Conservation (phyloP, 106 monocot genomes). For the Ottelia alismoides region DNA sequence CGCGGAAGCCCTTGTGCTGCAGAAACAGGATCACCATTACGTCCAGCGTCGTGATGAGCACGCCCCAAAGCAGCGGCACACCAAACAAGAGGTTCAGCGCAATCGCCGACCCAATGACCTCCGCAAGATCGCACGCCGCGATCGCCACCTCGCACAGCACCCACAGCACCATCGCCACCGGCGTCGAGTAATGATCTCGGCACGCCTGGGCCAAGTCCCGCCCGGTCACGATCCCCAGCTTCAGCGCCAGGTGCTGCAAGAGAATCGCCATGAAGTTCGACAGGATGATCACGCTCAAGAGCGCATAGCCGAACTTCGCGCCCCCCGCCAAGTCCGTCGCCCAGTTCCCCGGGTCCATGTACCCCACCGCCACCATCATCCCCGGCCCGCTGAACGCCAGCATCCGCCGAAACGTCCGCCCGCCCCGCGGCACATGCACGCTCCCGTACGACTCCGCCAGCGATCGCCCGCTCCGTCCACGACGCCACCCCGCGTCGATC, state of each 20-base stretch:
- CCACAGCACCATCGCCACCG: background rate
- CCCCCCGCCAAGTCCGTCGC: background rate
- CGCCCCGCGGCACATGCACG: background rate
- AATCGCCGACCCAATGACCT: background rate
- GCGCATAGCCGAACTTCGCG: background rate
- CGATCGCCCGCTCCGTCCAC: background rate
- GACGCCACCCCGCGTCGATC: too few species aligned
- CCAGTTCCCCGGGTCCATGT: background rate
- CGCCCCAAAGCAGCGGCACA: background rate
- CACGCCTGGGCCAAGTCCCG: background rate
- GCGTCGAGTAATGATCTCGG: background rate
- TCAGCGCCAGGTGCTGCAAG: background rate
- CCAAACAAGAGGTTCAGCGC: background rate
- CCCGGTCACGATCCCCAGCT: background rate
- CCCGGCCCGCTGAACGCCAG: background rate
- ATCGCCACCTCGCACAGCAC: background rate
- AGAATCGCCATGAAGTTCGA: background rate
- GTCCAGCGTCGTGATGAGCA: background rate
- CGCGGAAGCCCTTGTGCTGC: background rate
- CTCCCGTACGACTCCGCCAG: background rate
- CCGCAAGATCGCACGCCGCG: background rate
- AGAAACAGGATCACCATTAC: background rate
- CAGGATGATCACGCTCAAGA: background rate
- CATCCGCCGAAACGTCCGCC: background rate
- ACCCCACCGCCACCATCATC: background rate